Base-by-base conservation (phyloP, 2,329 filamentous ascomycete species). In the Fusarium torreyae region DNA sequence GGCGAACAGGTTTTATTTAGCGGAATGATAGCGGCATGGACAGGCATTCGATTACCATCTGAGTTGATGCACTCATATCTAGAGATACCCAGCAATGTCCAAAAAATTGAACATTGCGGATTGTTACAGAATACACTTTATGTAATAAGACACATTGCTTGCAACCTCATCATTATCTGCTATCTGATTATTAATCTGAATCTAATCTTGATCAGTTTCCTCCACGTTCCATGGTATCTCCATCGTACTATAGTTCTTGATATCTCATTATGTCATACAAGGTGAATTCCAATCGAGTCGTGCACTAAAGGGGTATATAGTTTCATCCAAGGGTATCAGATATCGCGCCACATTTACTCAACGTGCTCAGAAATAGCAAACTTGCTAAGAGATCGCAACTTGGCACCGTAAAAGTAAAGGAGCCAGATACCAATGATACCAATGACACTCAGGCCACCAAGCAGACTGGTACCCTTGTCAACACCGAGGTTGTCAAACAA, bases 401-500 rank as follows among this genome's bases (percentile, higher is more conserved):
- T 80, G 24, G 82, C 85, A 4, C 88, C 88, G 62, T 80, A 88
- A 68, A 85, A 86, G 77, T 85, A 91, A 59, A 91, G 78, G 42
- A 84, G 77, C 79, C 84, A 90, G 44, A 92, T 87, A 15, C 88
- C 88, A n/a, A 85, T 66, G 64, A 88, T 85, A 26, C 85, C 85
- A 51, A 87, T 83, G 17, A 83, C 80, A 57, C 82, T 85, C 49
- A 88, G 72, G 2, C 86, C 87, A 5, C 83, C 89, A 7, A 92
- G 81, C 34, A 92, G 70, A 63, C 82, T 87, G 1, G 85, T 82
- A 4, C 89, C 90, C 44, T 78, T 81, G 7, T 83, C 87, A 28
- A 91, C 85, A 15, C 88, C 88, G 7, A 91, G 72, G 69, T 89
- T 87, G 17, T 79, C 76, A 58, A 86, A 91, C 55, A 91, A 81